Base-by-base conservation (phyloP, 257 asterid species). In the Gentiana straminea region DNA sequence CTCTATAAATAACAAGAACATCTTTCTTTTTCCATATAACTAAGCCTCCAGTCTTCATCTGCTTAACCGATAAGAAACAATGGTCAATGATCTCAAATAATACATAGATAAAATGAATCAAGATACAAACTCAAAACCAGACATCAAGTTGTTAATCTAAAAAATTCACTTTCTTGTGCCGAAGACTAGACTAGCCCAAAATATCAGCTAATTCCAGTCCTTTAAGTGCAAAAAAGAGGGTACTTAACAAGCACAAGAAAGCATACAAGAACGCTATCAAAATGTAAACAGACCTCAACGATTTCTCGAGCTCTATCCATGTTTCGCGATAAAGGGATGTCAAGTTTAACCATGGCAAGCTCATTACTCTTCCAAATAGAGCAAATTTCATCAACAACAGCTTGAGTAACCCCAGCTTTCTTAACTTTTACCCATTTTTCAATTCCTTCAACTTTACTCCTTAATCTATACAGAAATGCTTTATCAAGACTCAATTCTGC, bases 291-390 rank as follows among this genome's bases (percentile, higher is more conserved):
- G 24, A 86, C 96, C 98, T 87, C 96, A 44, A 80, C 71, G 33
- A 91, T 87, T 68, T 91, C 96, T 64, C 63, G 80, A 1, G 98
- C 94, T 74, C 95, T 76, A 46, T 75, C 80, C 96, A 91, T 82
- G 68, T 84, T 84, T 12, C 75, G 75, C 47, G 84, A 79, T 80
- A 87, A 75, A 47, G 98, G 98, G 65, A 87, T 43, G 60, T 81
- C 94, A 74, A 91, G 87, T 41, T 83, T 91, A 63, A 91, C 59
- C 95, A 91, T 81, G 55, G 92, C 92, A n/a, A 91, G 95, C 76
- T 87, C 95, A 63, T 69, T 72, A 54, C 63, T 67, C 69, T 81
- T 78, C 98, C 98, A 91, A 58, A 64, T 44, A 38, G 62, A 63
- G 52, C 57, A 77, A 66, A 91, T 69, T 76, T 78, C 86, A 77